Base-by-base conservation (phyloP, 1,284 basidiomycete genomes). In the Tilletiaria anomala region DNA sequence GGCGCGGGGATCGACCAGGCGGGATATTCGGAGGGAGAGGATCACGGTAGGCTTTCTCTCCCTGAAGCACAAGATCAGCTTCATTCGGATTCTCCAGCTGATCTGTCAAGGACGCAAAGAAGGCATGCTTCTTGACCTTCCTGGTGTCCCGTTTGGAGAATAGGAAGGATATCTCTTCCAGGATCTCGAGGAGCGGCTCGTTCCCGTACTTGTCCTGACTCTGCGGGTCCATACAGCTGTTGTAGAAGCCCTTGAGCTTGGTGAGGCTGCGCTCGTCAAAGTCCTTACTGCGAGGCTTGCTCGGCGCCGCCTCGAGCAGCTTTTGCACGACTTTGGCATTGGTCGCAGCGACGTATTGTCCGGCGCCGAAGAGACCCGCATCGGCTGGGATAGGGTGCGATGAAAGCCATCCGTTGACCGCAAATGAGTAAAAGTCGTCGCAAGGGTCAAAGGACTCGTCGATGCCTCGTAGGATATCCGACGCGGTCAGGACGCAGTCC, bases 351-450 rank as follows among this genome's bases (percentile, higher is more conserved):
- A 59, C 47, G 22, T 37, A 55, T 39, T 54, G 47, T 6, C 48
- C 53, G n/a, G 50, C 32, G 72, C 72, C 75, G 68, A 51, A 67
- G 44, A 58, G 56, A 40, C 51, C 51, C 14, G 45, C 76, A 77
- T 83, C 44, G 20, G 23, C 44, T 16, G 56, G 60, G 23, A 56
- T 61, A 17, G 55, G 53, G 35, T 60, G 64, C 3, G 47, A 15
- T 4, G 44, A 50, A 19, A 47, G 54, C 56, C 56, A 68, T 33
- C 65, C 48, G 48, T 60, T 60, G 37, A 54, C 58, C 14, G 85
- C 78, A 69, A 82, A 97, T 50, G 81, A 76, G 66, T 91, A 94
- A 66, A 96, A 96, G 69, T 89, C 81, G 54, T 94, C 83, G 70
- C 91, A 97, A 0, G 91, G 91, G 66, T 96, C 84, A 52, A 82